Percentiles rank a stretch among this genome's conserved stretches.
Conservation (phyloP, 306 rosid genomes). For the Rubus idaeus region DNA sequence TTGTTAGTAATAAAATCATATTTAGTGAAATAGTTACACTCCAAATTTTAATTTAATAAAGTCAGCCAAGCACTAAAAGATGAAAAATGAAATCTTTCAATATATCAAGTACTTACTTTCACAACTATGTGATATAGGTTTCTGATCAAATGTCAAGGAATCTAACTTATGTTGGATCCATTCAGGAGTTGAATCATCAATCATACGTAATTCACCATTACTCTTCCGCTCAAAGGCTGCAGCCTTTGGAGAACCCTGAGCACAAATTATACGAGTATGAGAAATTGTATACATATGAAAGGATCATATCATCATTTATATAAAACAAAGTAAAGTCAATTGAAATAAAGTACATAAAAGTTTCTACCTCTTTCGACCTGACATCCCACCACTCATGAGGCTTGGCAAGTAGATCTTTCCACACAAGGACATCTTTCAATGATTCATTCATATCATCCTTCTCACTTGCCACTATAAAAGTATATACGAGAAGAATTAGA, state of each 20-base stretch:
- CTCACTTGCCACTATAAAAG: background rate
- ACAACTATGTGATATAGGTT: slow-evolving; percentile 27
- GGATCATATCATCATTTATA: background rate
- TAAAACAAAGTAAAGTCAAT: background rate
- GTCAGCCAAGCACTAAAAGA: slow-evolving; percentile 8
- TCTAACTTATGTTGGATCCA: slow-evolving; percentile 1
- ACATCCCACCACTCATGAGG: slow-evolving; percentile 16
- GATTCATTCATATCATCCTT: background rate
- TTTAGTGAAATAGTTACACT: background rate
- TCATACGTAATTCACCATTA: background rate
- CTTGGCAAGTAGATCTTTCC: slow-evolving; percentile 18
- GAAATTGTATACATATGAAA: background rate
- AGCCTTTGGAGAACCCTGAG: slow-evolving; percentile 13
- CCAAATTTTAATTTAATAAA: slow-evolving; percentile 15
- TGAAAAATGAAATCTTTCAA: background rate
- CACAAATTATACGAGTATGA: background rate
- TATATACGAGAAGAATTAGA: background rate
- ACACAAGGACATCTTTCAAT: background rate
- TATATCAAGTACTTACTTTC: slow-evolving; percentile 26
- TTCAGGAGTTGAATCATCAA: slow-evolving; percentile 2
- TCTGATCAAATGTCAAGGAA: slow-evolving; percentile 28
- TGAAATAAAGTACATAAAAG: background rate
- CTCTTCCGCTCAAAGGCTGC: slow-evolving; percentile 15
- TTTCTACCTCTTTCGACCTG: slow-evolving; percentile 18
- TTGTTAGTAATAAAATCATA: background rate